Evolutionary conservation across 2,329 filamentous ascomycete genomes (phyloP), one percentile per base, ranked within the genome.

Genomic region (Bertia moriformis): DNA sequence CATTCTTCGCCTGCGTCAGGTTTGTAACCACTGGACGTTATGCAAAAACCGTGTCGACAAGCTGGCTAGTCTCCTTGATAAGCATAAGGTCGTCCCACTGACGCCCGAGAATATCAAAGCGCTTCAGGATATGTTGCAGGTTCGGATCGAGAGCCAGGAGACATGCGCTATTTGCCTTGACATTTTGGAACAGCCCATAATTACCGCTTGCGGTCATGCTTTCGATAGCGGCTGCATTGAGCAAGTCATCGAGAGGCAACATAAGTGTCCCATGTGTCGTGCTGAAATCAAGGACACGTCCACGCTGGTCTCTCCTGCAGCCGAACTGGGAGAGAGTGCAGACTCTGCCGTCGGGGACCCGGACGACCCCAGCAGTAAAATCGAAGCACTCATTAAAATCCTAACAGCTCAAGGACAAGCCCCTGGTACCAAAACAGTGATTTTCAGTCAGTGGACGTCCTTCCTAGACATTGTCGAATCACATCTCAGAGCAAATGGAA

Each of bases 1-100:
- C 14, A 67, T 94, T 3, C 71, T 94, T 4, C 78, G 88, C 12
- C 72, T 93, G 46, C 74, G 88, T 14, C 87, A 94, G 59, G 72
- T 83, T 12, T 94, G 87, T 58, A 87, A 89, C 46, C 87, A 93
- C 54, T 93, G 85, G 84, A 78, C 80, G 5, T 69, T 95, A 10
- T 85, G 83, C 51, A 80, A 78, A 38, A 68, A 81, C 20, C 77
- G 83, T 12, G 68, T 93, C n/a, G 69, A 72, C 7, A 73, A 77
- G n/a, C 67, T 93, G 17, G 65, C 89, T 51, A 64, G 71, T 15
- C 63, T 83, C 2, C 65, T 93, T 2, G 79, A 84, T 33, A 67
- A 72, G 14, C 65, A 82, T 46, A 71, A 75, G 37, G 65, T 79
- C 1, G 78, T 93, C 0, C 66, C 71, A 0, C 65, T 93, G 18